Conservation (phyloP, 2,329 filamentous ascomycete genomes). For the Akanthomyces dipterigenus region DNA sequence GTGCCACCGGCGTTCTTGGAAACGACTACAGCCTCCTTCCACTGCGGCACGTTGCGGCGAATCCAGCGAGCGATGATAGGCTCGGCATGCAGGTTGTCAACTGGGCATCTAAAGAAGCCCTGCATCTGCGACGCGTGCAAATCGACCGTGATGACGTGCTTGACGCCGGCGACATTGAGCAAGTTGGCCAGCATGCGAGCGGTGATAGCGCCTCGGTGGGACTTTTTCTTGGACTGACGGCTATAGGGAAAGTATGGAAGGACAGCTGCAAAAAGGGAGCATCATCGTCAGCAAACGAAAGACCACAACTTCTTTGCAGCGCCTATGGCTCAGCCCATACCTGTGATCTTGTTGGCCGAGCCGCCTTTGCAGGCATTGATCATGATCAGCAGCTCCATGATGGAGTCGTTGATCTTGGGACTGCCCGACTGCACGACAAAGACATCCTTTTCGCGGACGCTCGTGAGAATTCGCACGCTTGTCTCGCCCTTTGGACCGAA, state of each 20-base stretch:
- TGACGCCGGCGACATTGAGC: constrained; percentile 85
- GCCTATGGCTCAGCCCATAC: constrained; percentile 36
- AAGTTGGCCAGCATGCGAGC: constrained; percentile 96
- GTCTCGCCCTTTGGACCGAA: constrained; percentile 53
- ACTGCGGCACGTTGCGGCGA: constrained; percentile 75
- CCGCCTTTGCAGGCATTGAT: constrained; percentile 97
- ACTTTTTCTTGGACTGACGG: constrained; percentile 98
- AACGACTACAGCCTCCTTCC: constrained; percentile 89
- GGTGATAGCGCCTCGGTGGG: constrained; percentile 90
- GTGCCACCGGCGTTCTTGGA: constrained; percentile 98
- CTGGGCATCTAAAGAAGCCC: constrained; percentile 95
- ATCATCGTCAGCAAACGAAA: not conserved
- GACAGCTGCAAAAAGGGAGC: constrained; percentile 50
- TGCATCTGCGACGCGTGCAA: constrained; percentile 98
- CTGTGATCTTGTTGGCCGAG: constrained; percentile 92
- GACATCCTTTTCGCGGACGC: constrained; percentile 94
- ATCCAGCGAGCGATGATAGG: constrained; percentile 96
- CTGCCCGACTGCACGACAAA: constrained; percentile 98
- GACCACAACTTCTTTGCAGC: not conserved
- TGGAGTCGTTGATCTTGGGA: constrained; percentile 92
- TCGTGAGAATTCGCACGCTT: constrained; percentile 61
- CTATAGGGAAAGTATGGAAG: constrained; percentile 98
- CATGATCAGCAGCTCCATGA: constrained; percentile 99
- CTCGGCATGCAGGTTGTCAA: constrained; percentile 95
- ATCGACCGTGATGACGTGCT: constrained; percentile 96